Evolutionary conservation across 2,329 filamentous ascomycete species (phyloP).

Genomic region (Chalaropsis thielavioides): DNA sequence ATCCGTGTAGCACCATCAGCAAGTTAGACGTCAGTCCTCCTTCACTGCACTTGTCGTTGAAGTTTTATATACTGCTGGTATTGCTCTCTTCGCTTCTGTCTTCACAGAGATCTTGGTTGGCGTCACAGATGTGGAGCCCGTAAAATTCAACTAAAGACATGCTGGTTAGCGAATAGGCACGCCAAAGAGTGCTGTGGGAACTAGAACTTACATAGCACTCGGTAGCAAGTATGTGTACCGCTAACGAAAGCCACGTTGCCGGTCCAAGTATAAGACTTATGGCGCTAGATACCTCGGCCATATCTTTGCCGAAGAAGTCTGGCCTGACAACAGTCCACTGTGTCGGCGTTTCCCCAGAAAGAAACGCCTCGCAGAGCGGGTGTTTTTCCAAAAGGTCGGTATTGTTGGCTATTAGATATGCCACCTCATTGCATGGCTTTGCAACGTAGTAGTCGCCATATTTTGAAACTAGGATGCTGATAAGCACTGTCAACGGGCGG

Average conservation of each 20-base stretch:
- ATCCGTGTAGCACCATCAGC: neutral
- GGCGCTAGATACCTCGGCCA: neutral
- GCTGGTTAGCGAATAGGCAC: neutral
- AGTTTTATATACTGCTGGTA: neutral
- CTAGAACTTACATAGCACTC: conserved; percentile 12
- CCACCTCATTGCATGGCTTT: conserved; percentile 6
- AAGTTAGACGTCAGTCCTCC: too few species aligned
- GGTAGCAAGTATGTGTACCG: neutral
- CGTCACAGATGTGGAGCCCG: neutral
- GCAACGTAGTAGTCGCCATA: conserved; percentile 2
- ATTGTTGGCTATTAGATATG: conserved; percentile 9
- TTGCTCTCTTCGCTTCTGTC: neutral
- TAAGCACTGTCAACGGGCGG: neutral
- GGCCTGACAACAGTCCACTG: conserved; percentile 3
- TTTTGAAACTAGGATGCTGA: neutral
- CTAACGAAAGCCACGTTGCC: conserved; percentile 1
- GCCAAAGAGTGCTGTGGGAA: neutral
- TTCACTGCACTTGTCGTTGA: too few species aligned
- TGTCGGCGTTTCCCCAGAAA: neutral
- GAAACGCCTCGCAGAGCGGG: conserved; percentile 2
- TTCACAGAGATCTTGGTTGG: neutral
- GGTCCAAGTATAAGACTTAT: neutral
- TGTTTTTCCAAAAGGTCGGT: neutral
- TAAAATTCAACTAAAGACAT: neutral
- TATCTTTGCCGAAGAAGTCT: neutral